A percentile compares a stretch with the other conserved stretches of the same genome.
Evolutionary conservation across 306 rosid species (phyloP).

Genomic region (Vicia faba): DNA sequence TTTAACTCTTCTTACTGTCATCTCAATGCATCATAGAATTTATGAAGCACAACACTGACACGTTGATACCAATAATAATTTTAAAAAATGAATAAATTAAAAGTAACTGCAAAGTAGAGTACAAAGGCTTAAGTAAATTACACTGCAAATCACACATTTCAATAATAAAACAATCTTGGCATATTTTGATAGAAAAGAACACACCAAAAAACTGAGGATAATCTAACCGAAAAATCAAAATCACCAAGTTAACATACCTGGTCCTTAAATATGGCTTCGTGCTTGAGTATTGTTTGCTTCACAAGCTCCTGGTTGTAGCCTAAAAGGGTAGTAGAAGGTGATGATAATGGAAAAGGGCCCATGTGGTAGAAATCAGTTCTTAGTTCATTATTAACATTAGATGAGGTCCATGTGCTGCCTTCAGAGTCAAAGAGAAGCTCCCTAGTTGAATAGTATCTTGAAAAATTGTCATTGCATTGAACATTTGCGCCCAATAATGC

Average conservation of each 20-base stretch:
- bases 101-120: not conserved
- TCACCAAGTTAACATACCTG: slow-evolving; percentile 54
- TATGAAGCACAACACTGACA: too few relatives aligned
- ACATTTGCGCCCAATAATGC: slow-evolving; percentile 52
- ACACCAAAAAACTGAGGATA: slow-evolving; percentile 3
- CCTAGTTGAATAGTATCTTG: slow-evolving; percentile 37
- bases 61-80: too few relatives aligned
- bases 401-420: slow-evolving; percentile 50
- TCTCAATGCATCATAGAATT: not conserved
- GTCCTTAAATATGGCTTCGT: slow-evolving; percentile 62
- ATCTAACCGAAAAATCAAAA: slow-evolving; percentile 1
- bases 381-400: slow-evolving; percentile 36
- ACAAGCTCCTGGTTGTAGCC: slow-evolving; percentile 51
- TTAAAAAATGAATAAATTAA: too few relatives aligned
- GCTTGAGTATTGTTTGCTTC: slow-evolving; percentile 67
- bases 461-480: slow-evolving; percentile 46
- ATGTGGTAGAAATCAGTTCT: slow-evolving; percentile 28
- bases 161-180: not conserved
- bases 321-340: slow-evolving; percentile 39
- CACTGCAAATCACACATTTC: not conserved
- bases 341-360: slow-evolving; percentile 35
- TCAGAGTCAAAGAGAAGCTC: slow-evolving; percentile 42
- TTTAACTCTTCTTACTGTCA: slow-evolving; percentile 6
- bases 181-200: slow-evolving; percentile 13
- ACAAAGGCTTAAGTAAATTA: slow-evolving; percentile 16